A percentile compares a stretch with the other conserved stretches of the same genome.
Evolutionary conservation across 176 grass and related monocot genomes (phyloP).

Genomic region (Zizania latifolia): DNA sequence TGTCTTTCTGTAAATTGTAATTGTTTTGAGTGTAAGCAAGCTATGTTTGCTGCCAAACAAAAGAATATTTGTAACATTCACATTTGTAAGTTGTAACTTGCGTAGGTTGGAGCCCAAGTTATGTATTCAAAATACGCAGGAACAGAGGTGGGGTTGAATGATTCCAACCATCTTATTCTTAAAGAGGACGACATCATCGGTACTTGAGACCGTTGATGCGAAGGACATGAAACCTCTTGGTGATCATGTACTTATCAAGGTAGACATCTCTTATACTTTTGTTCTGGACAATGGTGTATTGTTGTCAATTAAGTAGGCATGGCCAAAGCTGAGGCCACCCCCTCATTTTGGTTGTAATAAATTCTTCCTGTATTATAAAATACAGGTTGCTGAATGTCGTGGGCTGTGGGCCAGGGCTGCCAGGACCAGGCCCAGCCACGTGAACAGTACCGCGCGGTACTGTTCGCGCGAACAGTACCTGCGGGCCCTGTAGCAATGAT

Average conservation of each 20-base stretch:
- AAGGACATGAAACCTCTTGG: slow-evolving; percentile 77
- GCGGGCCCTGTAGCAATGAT: too few species aligned
- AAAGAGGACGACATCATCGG: slow-evolving; percentile 83
- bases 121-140: slow-evolving; percentile 77
- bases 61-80: not conserved
- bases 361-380: not conserved
- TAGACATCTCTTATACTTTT: slow-evolving; percentile 1
- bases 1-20: not conserved
- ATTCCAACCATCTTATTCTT: slow-evolving; percentile 63
- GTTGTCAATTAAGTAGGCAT: not conserved
- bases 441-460: too few species aligned
- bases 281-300: not conserved
- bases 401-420: too few species aligned
- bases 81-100: slow-evolving; percentile 11
- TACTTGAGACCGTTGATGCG: slow-evolving; percentile 54
- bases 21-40: not conserved
- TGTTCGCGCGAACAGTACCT: too few species aligned
- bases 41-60: not conserved
- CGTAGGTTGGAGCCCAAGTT: slow-evolving; percentile 57
- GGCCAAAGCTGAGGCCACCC: too few species aligned
- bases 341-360: not conserved
- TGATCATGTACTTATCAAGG: slow-evolving; percentile 68
- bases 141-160: slow-evolving; percentile 79
- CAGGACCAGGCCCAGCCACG: too few species aligned
- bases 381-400: slow-evolving; percentile 68